These are phyloP conservation scores for Trifolium pratense DNA, from an alignment of 306 rosid genomes.

Conservation along the genomic window DNA sequence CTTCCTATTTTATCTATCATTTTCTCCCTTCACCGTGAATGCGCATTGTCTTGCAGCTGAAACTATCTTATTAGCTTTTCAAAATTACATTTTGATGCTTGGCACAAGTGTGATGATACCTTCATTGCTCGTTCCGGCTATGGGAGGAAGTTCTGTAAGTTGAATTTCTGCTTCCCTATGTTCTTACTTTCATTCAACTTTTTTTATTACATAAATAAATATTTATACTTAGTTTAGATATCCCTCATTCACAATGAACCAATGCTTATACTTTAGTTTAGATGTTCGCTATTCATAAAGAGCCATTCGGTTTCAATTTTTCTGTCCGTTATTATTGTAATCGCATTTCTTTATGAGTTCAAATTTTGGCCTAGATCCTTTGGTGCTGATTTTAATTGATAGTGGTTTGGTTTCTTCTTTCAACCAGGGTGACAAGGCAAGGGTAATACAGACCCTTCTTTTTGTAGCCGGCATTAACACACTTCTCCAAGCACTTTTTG, in stretches of 20 bases:
- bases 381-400: neutral
- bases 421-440: constrained; percentile 87
- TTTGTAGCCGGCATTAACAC: constrained; percentile 94
- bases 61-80: constrained; percentile 87
- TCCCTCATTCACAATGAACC: neutral
- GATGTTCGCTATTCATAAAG: too few species aligned
- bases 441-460: constrained; percentile 89
- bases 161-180: constrained; percentile 23
- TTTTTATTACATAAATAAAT: neutral
- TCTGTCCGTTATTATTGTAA: too few species aligned
- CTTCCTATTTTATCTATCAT: neutral
- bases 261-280: neutral
- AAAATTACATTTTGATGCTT: constrained; percentile 91
- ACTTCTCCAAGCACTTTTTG: constrained; percentile 96
- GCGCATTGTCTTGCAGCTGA: constrained; percentile 68
- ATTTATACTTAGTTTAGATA: neutral
- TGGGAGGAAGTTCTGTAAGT: constrained; percentile 95
- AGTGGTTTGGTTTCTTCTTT: constrained; percentile 39
- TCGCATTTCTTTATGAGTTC: too few species aligned
- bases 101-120: constrained; percentile 98
- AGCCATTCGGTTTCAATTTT: too few species aligned
- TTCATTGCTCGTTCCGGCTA: constrained; percentile 74
- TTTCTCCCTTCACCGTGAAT: constrained; percentile 32
- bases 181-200: constrained; percentile 8
- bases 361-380: neutral